Base-by-base conservation (phyloP, 352 stramenopile species). In the Discostella stelligera region DNA sequence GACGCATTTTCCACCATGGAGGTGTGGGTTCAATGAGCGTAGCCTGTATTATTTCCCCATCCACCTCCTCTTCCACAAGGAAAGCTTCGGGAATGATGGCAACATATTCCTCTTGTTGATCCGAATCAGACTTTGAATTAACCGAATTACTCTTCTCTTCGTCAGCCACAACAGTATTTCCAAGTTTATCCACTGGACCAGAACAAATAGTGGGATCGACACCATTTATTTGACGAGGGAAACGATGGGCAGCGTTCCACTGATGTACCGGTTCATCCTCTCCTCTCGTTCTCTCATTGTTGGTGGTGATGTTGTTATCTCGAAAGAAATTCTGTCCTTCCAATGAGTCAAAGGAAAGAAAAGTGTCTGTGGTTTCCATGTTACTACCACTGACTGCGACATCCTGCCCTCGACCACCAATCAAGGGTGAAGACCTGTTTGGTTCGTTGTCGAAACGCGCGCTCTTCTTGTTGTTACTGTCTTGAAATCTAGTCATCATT, bases 1-100 rank as follows among this genome's bases (percentile, higher is more conserved):
- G 20, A 11, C 50, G 25, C 50, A 32, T 25, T 32, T 58, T 58
- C 50, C 50, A 58, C 50, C 50, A 58, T 13, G 50, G 50, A 58
- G 25, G 50, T n/a, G 50, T 16, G 2, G 50, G 50, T 9, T 25
- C 25, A 13, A 32, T 16, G 20, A 58, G 25, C 7, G 50, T 16
- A 32, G 50, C 50, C 20, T 32, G 8, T 32, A 58, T 32, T 10
- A 58, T 32, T 32, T 58, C 50, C 25, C 8, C 50, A 9, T 25
- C 50, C 20, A 13, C 13, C 0, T 58, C 50, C 16, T 58, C 50
- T 13, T 58, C 50, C 25, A 58, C 50, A 25, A 58, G 25, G 11
- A 58, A 58, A 58, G 50, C 50, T 10, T 58, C 50, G 8, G 8
- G 50, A 10, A 58, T 58, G 50, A 58, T 44, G 11, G 37, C 37